Evolutionary conservation across 2,329 filamentous ascomycete genomes (phyloP), one percentile per base, ranked within the genome.

Genomic region (Verticillium longisporum): DNA sequence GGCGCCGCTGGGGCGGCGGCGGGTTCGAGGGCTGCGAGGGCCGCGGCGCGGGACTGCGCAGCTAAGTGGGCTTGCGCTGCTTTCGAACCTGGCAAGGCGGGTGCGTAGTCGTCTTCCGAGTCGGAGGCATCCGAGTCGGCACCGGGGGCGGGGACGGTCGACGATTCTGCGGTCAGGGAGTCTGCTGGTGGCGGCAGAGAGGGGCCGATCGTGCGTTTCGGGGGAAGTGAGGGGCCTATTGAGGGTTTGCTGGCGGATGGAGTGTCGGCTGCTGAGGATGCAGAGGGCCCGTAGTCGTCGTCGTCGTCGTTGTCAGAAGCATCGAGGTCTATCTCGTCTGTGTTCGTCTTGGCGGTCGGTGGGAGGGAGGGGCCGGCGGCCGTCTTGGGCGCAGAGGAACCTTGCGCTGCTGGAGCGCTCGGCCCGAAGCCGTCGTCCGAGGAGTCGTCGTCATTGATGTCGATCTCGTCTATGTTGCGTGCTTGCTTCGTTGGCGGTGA

Each of bases 391-490:
- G 61, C 41, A 6, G 50, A 66, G 14, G 65, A 59, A 18, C 63
- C 59, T 59, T 64, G 26, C 57, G 68, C 61, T 32, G 62, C 62
- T 4, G 71, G 67, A 1, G 68, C 71, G 53, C 69, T 72, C 36
- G 77, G 80, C 0, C 78, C 79, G 61, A 74, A 78, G 34, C 70
- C 75, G 57, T 78, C 77, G 21, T 79, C 78, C 6, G 73, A 76
- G 59, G 68, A 70, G 53, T 76, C 74, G 34, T 71, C 75, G 31
- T 79, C 76, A 26, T 79, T 76, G 32, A 83, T 67, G 38, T 77
- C 68, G 55, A 83, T 79, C 66, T 83, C 81, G 61, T 81, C 72
- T 66, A 72, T 75, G 75, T 80, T 85, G 75, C 83, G 79, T 11
- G 80, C 67, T 68, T 74, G 66, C 67, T 87, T 87, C 59, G 73